Evolutionary conservation across 495 filamentous ascomycete genomes (phyloP), one percentile per base, ranked within the genome.

Genomic region (Xylaria palmicola): DNA sequence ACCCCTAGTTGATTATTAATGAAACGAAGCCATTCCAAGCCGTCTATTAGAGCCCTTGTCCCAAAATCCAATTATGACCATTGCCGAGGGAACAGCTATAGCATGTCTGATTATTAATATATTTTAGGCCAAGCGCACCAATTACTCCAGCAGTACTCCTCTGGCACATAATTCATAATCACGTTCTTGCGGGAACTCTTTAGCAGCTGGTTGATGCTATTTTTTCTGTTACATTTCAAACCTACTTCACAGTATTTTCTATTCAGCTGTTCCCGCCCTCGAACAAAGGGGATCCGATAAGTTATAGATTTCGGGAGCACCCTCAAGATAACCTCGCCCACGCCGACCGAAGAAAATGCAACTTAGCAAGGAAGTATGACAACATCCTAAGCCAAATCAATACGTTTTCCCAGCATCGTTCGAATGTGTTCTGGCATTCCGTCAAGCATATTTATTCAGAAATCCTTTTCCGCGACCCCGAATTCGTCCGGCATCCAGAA

Each of bases 401-500:
- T 60, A 9, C 59, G 48, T 17, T 58, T 53, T 45, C 65, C 17
- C 47, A 66, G 15, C 5, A 62, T 3, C 0, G 24, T 40, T 37
- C 68, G 65, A 60, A 62, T 59, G 39, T 64, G n/a, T 34, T 39
- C 53, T 5, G 65, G 36, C 56, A 64, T 61, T 24, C 51, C 65
- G 53, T 60, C 40, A 20, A 62, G 67, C 32, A 68, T 30, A 32
- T 68, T 64, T 20, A 51, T 39, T 62, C 66, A 71, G 53, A 73
- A 69, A 9, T 36, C 68, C 40, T 56, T 60, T 62, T 73, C 71
- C 40, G 65, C 58, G 34, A 64, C 66, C 54, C 68, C 63, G 64
- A 71, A 73, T 50, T 72, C 65, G 53, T 63, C 63, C 20, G 66
- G 66, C 68, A 72, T 70, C 44, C 65, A 65, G 53, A 75, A 72